Conservation (phyloP, 768 basidiomycete genomes). For the Pisolithus microcarpus region DNA sequence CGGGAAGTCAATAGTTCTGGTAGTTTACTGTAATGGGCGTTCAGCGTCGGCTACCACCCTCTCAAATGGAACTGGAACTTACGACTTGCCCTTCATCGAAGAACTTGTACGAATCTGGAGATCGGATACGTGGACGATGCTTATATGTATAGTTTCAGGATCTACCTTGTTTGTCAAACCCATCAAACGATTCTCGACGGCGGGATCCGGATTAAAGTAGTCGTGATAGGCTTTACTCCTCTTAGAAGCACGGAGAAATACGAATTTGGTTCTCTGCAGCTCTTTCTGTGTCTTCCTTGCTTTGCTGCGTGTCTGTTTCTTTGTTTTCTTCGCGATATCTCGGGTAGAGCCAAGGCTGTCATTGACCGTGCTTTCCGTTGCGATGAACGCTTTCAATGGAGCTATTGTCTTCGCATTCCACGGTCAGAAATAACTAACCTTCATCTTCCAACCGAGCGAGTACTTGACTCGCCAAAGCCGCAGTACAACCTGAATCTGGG, state of each 20-base stretch:
- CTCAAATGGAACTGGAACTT: background rate
- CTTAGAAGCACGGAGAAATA: slow-evolving; percentile 46
- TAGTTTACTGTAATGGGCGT: background rate
- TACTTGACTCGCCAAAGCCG: slow-evolving; percentile 50
- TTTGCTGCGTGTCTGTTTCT: slow-evolving; percentile 37
- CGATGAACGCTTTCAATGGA: slow-evolving; percentile 48
- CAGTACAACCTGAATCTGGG: slow-evolving; percentile 40
- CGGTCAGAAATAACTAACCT: slow-evolving; percentile 34
- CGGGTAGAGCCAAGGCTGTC: slow-evolving; percentile 44
- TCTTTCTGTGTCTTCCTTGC: slow-evolving; percentile 39
- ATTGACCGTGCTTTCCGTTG: slow-evolving; percentile 38
- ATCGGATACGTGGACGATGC: background rate
- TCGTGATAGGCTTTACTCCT: slow-evolving; percentile 46
- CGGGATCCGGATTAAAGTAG: slow-evolving; percentile 60
- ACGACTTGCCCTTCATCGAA: background rate
- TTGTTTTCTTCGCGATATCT: slow-evolving; percentile 32
- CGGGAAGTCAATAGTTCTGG: background rate
- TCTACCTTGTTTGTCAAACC: slow-evolving; percentile 52
- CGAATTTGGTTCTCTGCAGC: slow-evolving; percentile 49
- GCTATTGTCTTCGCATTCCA: background rate
- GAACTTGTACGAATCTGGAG: background rate
- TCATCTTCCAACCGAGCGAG: slow-evolving; percentile 65
- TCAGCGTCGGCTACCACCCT: background rate
- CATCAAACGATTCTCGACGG: slow-evolving; percentile 53
- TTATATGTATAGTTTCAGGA: background rate